Evolutionary conservation across 345 rosid species (phyloP).

Genomic region (Fremontodendron californicum): DNA sequence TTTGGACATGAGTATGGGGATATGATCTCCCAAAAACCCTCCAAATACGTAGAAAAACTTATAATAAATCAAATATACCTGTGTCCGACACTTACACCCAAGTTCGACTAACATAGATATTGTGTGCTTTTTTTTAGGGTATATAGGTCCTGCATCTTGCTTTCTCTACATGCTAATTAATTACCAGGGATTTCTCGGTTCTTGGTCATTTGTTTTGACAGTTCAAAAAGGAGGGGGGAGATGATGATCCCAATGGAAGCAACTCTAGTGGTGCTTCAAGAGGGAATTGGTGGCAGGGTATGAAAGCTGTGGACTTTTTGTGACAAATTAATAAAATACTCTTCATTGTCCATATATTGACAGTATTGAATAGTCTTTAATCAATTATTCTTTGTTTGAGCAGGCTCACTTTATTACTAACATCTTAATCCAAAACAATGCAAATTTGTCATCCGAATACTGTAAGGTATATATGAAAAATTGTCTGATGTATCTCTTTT

Average conservation of each 20-base stretch:
- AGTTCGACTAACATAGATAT: no score
- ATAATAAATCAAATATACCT: no score
- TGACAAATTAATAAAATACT: not conserved
- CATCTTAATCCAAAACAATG: conserved; percentile 5
- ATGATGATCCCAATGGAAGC: conserved; percentile 43
- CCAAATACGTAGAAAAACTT: no score
- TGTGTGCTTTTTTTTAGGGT: no score
- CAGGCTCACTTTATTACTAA: conserved; percentile 61
- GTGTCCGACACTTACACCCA: no score
- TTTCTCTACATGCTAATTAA: not conserved
- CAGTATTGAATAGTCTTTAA: not conserved
- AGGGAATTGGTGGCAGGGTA: conserved; percentile 99
- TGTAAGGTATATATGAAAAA: conserved; percentile 12
- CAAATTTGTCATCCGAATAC: conserved; percentile 13
- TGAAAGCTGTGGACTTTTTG: not conserved
- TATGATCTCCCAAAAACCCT: no score
- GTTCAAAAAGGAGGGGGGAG: conserved; percentile 59
- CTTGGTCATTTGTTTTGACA: conserved; percentile 7
- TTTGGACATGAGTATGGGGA: no score
- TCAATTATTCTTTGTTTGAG: conserved; percentile 8
- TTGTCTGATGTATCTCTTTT: not conserved
- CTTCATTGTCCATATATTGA: not conserved
- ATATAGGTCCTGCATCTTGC: not conserved
- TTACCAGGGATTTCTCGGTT: not conserved
- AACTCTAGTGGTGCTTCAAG: conserved; percentile 63